Evolutionary conservation across 805 yeast species (phyloP), one percentile per base, ranked within the genome.

Genomic region (Metschnikowia peoriensis): DNA sequence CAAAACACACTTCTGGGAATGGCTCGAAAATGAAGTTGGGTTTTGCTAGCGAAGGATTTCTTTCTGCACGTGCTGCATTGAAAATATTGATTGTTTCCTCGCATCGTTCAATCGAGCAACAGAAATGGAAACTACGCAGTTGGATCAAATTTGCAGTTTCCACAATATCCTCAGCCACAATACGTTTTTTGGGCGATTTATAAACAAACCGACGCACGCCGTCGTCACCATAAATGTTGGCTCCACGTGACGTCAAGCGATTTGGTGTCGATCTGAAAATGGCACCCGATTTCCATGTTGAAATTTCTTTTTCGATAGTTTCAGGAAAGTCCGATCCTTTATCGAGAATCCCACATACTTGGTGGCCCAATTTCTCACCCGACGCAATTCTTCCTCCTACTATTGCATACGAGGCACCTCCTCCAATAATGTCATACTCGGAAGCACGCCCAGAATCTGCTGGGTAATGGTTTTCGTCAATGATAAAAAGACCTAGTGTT

Each of bases 401-500:
- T 1, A 84, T 80, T 1, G 91, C 91, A 66, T 80, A 92, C 0
- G 93, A 81, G 0, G 96, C 97, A 1, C 92, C 98, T 1, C 98
- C 98, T 0, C 98, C 98, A 44, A 89, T 75, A 7, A 92, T 76
- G 64, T 88, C 66, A 55, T 61, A 65, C 57, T 72, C 74, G 27
- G 70, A 60, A 40, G 52, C 56, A 58, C 75, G 50, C 52, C 70
- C 47, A 56, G 69, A 57, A 49, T 67, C 59, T 47, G 67, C 65
- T 0, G 81, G 77, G 61, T 81, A 84, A 51, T 81, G 84, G 59
- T 91, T 89, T 57, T 89, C 96, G 67, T 92, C 98, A 15, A 92
- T 79, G 61, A 93, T 90, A 69, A 90, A 87, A 89, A 92, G 86
- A 44, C 97, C 98, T 73, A 88, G 73, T 1, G 96, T 79, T 17